Evolutionary conservation across 495 filamentous ascomycete species (phyloP).

Genomic region (Penicillium bialowiezense): DNA sequence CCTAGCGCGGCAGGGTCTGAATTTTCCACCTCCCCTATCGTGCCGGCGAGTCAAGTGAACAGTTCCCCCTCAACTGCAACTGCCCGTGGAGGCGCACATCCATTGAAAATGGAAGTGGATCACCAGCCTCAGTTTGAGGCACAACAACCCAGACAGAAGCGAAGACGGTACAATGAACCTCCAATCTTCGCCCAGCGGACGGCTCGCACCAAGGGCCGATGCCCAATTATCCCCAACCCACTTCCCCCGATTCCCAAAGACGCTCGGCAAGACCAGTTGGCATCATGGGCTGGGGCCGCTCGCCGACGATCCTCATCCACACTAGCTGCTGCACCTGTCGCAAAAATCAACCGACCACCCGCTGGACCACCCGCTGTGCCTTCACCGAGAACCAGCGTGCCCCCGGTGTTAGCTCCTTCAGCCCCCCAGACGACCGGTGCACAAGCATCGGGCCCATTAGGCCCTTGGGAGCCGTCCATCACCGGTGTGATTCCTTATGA

Average conservation of each 20-base stretch:
- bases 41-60: slow-evolving; percentile 21
- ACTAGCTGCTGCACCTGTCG: slow-evolving; percentile 17
- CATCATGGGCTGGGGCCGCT: slow-evolving; percentile 24
- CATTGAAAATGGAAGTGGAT: slow-evolving; percentile 27
- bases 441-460: slow-evolving; percentile 37
- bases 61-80: slow-evolving; percentile 27
- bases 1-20: slow-evolving; percentile 9
- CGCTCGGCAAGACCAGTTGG: slow-evolving; percentile 19
- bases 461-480: slow-evolving; percentile 74
- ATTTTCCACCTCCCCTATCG: slow-evolving; percentile 16
- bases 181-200: slow-evolving; percentile 46
- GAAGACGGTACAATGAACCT: slow-evolving; percentile 42
- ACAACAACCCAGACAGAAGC: slow-evolving; percentile 34
- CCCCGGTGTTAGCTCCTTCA: slow-evolving; percentile 7
- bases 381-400: slow-evolving; percentile 11
- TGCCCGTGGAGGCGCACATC: slow-evolving; percentile 11
- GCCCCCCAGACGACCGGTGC: slow-evolving; percentile 5
- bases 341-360: slow-evolving; percentile 20
- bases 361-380: slow-evolving; percentile 12
- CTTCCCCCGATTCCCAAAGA: slow-evolving; percentile 37
- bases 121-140: slow-evolving; percentile 19
- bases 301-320: slow-evolving; percentile 26
- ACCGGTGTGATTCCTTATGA: slow-evolving; percentile 62
- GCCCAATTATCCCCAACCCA: slow-evolving; percentile 37
- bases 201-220: slow-evolving; percentile 34